Percentiles rank a stretch among this genome's conserved stretches.
Conservation (phyloP, 179 eudicot species). For the Beta lomatogona region DNA sequence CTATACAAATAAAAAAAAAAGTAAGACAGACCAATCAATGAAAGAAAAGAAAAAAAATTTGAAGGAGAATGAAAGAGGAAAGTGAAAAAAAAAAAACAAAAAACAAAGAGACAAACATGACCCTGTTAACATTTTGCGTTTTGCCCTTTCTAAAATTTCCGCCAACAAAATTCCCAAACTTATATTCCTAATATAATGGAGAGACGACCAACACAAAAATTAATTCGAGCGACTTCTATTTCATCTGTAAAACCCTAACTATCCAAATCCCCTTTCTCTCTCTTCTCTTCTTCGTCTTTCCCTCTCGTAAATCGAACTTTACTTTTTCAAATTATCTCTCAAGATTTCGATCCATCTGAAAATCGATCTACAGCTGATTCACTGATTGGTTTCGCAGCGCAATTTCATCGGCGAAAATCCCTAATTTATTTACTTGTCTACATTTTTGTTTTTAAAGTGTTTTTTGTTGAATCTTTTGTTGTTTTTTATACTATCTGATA, state of each 20-base stretch:
- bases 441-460: background rate
- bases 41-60: background rate
- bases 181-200: slow-evolving; percentile 18
- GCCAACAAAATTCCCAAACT: background rate
- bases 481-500: too few relatives aligned
- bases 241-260: slow-evolving; percentile 50
- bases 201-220: slow-evolving; percentile 17
- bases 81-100: too few relatives aligned
- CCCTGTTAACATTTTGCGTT: background rate
- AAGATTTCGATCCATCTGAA: slow-evolving; percentile 17
- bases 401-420: background rate
- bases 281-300: background rate
- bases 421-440: too few relatives aligned
- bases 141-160: background rate
- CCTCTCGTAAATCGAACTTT: background rate
- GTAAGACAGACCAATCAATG: background rate
- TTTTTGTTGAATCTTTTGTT: background rate
- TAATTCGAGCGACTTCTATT: slow-evolving; percentile 19
- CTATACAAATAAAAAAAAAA: background rate
- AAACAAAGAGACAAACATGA: background rate
- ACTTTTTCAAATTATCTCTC: background rate
- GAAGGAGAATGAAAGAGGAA: background rate
- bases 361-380: slow-evolving; percentile 24
- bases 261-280: slow-evolving; percentile 27
- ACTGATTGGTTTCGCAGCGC: background rate